phyloP scores from a whole-genome alignment of 345 rosid genomes.

The Gossypium sturtianum region DNA sequence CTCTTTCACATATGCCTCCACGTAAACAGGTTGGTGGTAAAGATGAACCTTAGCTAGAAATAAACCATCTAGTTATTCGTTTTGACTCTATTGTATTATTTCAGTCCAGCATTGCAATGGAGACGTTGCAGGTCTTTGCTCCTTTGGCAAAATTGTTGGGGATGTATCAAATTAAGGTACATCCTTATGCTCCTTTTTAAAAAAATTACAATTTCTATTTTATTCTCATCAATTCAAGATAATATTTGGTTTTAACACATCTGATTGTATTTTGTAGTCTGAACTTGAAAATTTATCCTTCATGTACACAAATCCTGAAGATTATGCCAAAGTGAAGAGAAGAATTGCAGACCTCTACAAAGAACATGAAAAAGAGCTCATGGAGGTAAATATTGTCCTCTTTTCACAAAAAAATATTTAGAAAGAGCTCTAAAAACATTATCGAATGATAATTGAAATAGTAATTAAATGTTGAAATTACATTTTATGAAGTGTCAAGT shows the following conservation, averaged over 20 bases:
- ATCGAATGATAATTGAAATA: background rate
- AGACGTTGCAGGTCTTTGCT: constrained; percentile 96
- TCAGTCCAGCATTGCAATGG: constrained; percentile 96
- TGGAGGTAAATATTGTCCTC: constrained; percentile 48
- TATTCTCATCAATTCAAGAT: background rate
- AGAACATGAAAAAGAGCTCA: constrained; percentile 85
- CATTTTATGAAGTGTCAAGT: background rate
- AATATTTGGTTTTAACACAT: background rate
- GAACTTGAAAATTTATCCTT: constrained; percentile 94
- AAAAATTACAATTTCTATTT: background rate
- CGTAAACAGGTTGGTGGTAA: constrained; percentile 75
- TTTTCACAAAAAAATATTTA: background rate
- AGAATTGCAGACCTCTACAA: constrained; percentile 79
- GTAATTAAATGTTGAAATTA: background rate
- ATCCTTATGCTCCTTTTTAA: background rate
- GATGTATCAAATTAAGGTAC: constrained; percentile 95
- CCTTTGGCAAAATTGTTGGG: constrained; percentile 95
- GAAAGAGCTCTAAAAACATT: background rate
- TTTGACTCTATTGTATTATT: constrained; percentile 26
- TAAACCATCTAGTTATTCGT: constrained; percentile 16
- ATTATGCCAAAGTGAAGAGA: constrained; percentile 72
- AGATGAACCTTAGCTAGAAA: constrained; percentile 10
- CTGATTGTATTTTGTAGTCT: constrained; percentile 49
- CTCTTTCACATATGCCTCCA: constrained; percentile 88
- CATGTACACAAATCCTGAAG: constrained; percentile 89